Evolutionary conservation across 306 rosid species (phyloP).

Genomic region (Medicago ruthenica): DNA sequence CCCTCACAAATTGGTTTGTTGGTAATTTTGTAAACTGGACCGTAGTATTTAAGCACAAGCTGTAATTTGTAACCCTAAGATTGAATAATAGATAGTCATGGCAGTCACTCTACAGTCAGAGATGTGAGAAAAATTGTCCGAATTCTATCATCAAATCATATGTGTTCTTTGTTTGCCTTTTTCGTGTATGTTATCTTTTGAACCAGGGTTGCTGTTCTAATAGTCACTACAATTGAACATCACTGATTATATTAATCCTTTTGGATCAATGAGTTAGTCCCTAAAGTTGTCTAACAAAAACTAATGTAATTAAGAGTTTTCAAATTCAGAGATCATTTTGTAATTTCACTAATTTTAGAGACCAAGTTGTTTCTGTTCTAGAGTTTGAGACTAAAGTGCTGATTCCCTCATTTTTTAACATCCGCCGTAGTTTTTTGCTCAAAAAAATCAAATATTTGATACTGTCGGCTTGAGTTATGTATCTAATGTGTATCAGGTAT

Average conservation of each 20-base stretch:
- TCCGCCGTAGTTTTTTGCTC: too few species aligned
- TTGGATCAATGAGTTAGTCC: not conserved
- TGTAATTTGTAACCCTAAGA: not conserved
- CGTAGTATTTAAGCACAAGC: not conserved
- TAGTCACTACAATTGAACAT: not conserved
- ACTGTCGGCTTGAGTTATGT: not conserved
- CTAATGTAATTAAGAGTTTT: not conserved
- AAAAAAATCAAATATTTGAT: not conserved
- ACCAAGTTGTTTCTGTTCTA: not conserved
- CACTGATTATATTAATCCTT: not conserved
- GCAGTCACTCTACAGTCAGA: not conserved
- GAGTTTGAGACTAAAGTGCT: too few species aligned
- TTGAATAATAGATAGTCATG: not conserved
- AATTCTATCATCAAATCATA: not conserved
- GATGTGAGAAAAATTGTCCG: not conserved
- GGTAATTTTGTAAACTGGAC: not conserved
- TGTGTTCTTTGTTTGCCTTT: not conserved
- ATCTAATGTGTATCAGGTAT: conserved; percentile 65
- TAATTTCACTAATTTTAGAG: not conserved
- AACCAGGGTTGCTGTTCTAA: not conserved
- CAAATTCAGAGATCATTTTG: not conserved
- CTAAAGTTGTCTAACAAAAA: not conserved
- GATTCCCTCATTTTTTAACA: too few species aligned
- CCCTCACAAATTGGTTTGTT: not conserved
- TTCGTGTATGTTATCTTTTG: not conserved